Base-by-base conservation (phyloP, 192 early-diverging fungal genomes). In the Coemansia sp. region DNA sequence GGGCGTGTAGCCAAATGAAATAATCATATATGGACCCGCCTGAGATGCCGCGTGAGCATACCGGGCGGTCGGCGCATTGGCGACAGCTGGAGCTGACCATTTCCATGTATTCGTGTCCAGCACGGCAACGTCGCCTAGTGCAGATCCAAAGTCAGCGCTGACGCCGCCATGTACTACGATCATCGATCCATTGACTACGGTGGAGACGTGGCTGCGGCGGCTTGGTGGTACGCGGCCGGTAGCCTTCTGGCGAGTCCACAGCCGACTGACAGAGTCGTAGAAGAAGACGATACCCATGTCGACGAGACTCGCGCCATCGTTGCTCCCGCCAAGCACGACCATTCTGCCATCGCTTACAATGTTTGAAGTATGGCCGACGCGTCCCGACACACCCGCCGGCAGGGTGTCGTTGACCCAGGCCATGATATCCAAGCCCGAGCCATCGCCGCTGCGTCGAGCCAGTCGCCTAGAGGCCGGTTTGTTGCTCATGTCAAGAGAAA, bases 111-210 rank as follows among this genome's bases (percentile, higher is more conserved):
- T 57, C 0, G 71, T 85, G 37, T 85, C 61, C 9, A 85, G 68
- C 17, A 85, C 73, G 6, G 83, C 83, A 2, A 85, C 70, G 24
- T 85, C 83, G 60, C 27, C 60, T 19, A 81, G 60, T 4, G 75
- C 77, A 11, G 40, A 47, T 9, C 45, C 66, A 46, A 75, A 65
- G 46, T 77, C 51, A 20, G 58, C 47, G 31, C 67, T 60, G 40
- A 73, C 59, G 27, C 78, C 78, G 32, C 83, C 83, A 42, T 80
- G 78, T 5, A 80, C 35, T n/a, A 81, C 75, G 29, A 85, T 77
- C 27, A 60, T 31, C 0, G 70, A 70, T 20, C 29, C 37, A 47
- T 74, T 76, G 53, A 72, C 70, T 22, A 81, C 69, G 9, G 76
- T 71, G 12, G 75, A 77, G 6, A 71, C 71, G 46, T 84, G 77